Base-by-base conservation (phyloP, 305 asterid species). In the Nicotiana rustica region DNA sequence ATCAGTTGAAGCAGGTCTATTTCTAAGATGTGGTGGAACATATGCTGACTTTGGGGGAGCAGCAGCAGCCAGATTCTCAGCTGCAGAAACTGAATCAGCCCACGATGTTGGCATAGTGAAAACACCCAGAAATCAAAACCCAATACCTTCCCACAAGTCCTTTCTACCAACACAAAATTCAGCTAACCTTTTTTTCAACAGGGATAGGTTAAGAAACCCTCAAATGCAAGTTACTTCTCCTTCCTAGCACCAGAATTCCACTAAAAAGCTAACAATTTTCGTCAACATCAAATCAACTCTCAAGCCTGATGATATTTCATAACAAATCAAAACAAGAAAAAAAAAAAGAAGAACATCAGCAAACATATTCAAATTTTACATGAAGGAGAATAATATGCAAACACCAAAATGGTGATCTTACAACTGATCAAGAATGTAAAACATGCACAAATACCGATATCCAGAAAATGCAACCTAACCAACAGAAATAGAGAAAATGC, bases 41-140 rank as follows among this genome's bases (percentile, higher is more conserved):
- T 83, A 85, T 14, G 77, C 31, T 15, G 82, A 75, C 75, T 49
- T 73, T 6, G 81, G 19, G 8, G 73, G 67, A 59, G 69, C 83
- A 5, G 69, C 83, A 5, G 77, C 60, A 57, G 81, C 80, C 29
- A 67, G 47, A 36, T 81, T 81, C 15, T 85, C 87, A 0, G 84
- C 84, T 49, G 84, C 84, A 31, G 84, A 70, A 85, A 81, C 82
- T 10, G 87, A 85, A 85, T 81, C 87, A 85, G 85, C 85, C 87
- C 87, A 84, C 47, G 85, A 85, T 76, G 85, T 85, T 66, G 85
- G 80, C 85, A 85, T 85, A 81, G 60, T 71, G 31, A 62, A 33
- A 78, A 17, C n/a, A 66, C 83, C 41, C 17, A 80, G 47, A 56
- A 80, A 79, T 19, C 33, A 79, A 79, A 44, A 77, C 21, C 77